phyloP scores from a whole-genome alignment of 2,329 filamentous ascomycete species.

The Dothistroma pini region DNA sequence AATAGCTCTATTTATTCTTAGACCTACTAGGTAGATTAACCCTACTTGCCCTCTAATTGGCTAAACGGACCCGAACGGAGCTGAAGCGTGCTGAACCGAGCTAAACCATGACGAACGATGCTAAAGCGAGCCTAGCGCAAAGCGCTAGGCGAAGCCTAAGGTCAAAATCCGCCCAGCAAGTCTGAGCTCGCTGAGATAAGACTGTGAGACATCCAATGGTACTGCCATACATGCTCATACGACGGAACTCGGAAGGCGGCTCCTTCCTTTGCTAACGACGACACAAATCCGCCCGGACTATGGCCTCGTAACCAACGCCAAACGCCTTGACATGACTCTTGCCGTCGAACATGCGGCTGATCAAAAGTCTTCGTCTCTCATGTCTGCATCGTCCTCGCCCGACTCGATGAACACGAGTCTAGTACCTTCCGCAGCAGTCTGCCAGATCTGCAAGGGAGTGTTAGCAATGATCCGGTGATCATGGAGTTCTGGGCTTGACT shows the following conservation, averaged over 20 bases:
- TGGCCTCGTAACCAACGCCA: slow-evolving; percentile 13
- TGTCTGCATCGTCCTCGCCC: slow-evolving; percentile 42
- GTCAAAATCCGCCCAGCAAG: too few species aligned
- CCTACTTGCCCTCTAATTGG: too few species aligned
- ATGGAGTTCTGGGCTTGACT: slow-evolving; percentile 45
- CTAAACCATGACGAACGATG: too few species aligned
- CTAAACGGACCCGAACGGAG: too few species aligned
- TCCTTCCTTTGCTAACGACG: slow-evolving; percentile 18
- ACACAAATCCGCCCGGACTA: slow-evolving; percentile 2
- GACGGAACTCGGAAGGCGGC: slow-evolving; percentile 15
- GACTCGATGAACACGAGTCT: slow-evolving; percentile 54
- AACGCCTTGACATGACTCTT: slow-evolving; percentile 8
- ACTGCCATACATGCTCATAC: slow-evolving; percentile 3
- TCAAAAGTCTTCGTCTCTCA: slow-evolving; percentile 34
- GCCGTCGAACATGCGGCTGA: slow-evolving; percentile 9
- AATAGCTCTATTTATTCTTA: too few species aligned
- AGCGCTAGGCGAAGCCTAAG: too few species aligned
- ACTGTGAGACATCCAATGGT: background rate
- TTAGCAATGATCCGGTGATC: slow-evolving; percentile 31
- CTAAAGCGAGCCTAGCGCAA: too few species aligned
- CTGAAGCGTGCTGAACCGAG: too few species aligned
- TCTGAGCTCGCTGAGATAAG: too few species aligned
- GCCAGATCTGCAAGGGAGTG: slow-evolving; percentile 45
- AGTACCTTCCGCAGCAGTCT: slow-evolving; percentile 53
- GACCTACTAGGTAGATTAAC: too few species aligned